A percentile compares a stretch with the other conserved stretches of the same genome.
These are phyloP conservation scores for Mycena chlorophos DNA, from an alignment of 768 basidiomycete species.

Conservation along the genomic window DNA sequence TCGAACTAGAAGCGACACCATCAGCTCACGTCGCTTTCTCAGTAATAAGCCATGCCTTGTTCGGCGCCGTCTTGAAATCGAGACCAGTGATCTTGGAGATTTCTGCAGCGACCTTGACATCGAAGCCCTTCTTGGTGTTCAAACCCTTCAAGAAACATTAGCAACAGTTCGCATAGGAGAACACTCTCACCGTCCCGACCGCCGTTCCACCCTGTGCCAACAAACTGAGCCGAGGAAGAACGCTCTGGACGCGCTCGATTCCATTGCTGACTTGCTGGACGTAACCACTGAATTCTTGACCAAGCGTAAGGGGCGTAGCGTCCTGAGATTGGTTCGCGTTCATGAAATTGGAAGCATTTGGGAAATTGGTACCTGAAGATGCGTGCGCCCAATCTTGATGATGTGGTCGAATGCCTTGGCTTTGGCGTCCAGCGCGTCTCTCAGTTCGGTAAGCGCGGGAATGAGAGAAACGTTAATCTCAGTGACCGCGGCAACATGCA, in stretches of 20 bases:
- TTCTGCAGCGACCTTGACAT: slow-evolving; percentile 89
- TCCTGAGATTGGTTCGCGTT: slow-evolving; percentile 52
- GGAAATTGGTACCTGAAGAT: slow-evolving; percentile 63
- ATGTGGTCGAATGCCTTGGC: slow-evolving; percentile 82
- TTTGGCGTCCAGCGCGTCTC: slow-evolving; percentile 82
- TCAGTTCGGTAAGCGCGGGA: slow-evolving; percentile 83
- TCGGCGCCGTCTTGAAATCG: slow-evolving; percentile 93
- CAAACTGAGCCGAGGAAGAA: slow-evolving; percentile 80
- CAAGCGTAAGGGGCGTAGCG: slow-evolving; percentile 94
- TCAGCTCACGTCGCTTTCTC: slow-evolving; percentile 3
- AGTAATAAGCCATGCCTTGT: slow-evolving; percentile 64
- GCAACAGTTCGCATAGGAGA: not conserved
- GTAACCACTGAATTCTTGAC: slow-evolving; percentile 98
- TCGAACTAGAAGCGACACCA: slow-evolving; percentile 67
- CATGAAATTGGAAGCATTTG: not conserved
- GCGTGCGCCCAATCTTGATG: slow-evolving; percentile 98
- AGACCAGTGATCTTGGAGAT: slow-evolving; percentile 90
- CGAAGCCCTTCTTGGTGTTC: slow-evolving; percentile 96
- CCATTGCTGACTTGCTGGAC: slow-evolving; percentile 92
- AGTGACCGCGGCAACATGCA: slow-evolving; percentile 95
- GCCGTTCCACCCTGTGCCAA: slow-evolving; percentile 98
- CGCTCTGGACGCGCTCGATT: slow-evolving; percentile 78
- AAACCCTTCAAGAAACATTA: slow-evolving; percentile 62
- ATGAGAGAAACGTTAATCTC: slow-evolving; percentile 80
- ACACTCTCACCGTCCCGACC: slow-evolving; percentile 82